Evolutionary conservation across 805 yeast species (phyloP).

Genomic region (Sugiyamaella qingdaonensis): DNA sequence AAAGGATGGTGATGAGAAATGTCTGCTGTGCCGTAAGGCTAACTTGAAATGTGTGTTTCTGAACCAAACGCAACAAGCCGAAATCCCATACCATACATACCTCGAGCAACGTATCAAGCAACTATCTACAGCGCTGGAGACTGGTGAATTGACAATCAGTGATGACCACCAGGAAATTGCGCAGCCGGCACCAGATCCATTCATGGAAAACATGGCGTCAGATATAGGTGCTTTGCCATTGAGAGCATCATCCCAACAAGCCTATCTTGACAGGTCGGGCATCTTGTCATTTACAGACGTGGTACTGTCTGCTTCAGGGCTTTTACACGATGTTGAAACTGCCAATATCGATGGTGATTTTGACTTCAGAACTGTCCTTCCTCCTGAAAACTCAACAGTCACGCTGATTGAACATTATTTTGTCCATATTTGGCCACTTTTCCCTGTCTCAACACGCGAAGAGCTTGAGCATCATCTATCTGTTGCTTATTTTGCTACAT

Average conservation of each 20-base stretch:
- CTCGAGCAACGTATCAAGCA: slow-evolving; percentile 8
- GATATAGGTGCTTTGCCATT: slow-evolving; percentile 13
- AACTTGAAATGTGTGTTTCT: slow-evolving; percentile 7
- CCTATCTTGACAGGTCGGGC: slow-evolving; percentile 10
- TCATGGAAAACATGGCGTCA: slow-evolving; percentile 11
- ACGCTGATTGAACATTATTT: slow-evolving; percentile 8
- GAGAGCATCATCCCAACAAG: slow-evolving; percentile 13
- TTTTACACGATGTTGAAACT: not conserved
- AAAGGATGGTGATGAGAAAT: not conserved
- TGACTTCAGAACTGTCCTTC: not conserved
- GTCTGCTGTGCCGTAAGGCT: slow-evolving; percentile 6
- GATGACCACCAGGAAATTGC: not conserved
- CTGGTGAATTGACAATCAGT: not conserved
- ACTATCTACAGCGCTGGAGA: slow-evolving; percentile 2
- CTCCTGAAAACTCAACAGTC: not conserved
- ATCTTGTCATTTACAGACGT: slow-evolving; percentile 9
- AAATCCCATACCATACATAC: slow-evolving; percentile 9
- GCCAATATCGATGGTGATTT: not conserved
- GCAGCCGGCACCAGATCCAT: not conserved
- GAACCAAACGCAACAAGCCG: slow-evolving; percentile 2
- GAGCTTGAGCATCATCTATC: slow-evolving; percentile 5
- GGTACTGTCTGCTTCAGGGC: slow-evolving; percentile 7
- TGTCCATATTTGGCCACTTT: slow-evolving; percentile 6
- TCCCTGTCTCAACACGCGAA: slow-evolving; percentile 5
- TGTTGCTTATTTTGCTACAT: not conserved